Evolutionary conservation across 163 green algal genomes (phyloP).

Genomic region (Smithsoniella earleae): DNA sequence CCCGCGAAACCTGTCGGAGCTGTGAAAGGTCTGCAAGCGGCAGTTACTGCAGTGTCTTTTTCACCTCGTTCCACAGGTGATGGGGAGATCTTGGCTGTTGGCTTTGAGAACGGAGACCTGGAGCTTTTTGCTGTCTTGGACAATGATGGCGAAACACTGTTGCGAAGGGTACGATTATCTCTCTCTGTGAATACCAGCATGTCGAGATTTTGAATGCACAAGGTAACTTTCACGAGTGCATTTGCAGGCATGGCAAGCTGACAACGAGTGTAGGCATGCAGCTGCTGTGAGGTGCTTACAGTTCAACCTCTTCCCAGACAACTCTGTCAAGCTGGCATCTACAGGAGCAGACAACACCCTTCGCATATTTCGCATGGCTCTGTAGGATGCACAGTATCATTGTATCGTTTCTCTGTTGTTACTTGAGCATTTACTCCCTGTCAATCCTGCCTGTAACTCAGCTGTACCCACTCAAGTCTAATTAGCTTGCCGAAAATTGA

Average conservation of each 20-base stretch:
- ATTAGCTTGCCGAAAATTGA: too few relatives aligned
- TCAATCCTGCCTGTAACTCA: neutral
- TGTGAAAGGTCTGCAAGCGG: conserved; percentile 5
- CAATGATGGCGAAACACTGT: neutral
- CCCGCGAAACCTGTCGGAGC: neutral
- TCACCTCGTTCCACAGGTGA: conserved; percentile 32
- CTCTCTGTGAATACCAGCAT: neutral
- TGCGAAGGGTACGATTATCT: neutral
- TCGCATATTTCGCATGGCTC: neutral
- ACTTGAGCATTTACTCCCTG: too few relatives aligned
- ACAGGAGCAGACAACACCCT: conserved; percentile 10
- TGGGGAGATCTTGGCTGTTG: conserved; percentile 48
- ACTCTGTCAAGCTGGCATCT: neutral
- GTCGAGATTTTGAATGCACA: too few relatives aligned
- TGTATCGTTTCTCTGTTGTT: too few relatives aligned
- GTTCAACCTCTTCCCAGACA: conserved; percentile 23
- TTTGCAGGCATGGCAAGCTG: conserved; percentile 22
- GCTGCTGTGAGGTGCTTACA: neutral
- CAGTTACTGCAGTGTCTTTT: conserved; percentile 52
- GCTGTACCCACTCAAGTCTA: too few relatives aligned
- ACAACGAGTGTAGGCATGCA: neutral
- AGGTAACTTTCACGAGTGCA: neutral
- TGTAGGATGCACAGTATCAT: too few relatives aligned
- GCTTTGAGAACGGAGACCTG: conserved; percentile 54
- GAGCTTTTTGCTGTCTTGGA: conserved; percentile 38